These are phyloP conservation scores for Dryadomyces quercus-mongolicae DNA, from an alignment of 2,329 filamentous ascomycete species.

Conservation along the genomic window DNA sequence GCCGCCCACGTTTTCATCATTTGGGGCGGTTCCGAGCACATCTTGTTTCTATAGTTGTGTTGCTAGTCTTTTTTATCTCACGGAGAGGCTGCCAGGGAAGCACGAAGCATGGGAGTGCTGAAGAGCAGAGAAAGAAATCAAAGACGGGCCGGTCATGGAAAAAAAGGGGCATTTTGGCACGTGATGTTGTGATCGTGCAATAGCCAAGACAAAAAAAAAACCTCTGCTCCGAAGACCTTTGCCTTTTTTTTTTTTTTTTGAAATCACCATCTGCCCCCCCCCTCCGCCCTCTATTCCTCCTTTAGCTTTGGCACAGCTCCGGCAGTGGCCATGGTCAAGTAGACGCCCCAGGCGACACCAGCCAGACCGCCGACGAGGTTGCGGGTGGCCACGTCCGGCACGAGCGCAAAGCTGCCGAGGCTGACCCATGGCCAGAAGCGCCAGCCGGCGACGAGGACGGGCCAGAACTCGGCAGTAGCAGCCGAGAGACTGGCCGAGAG, in stretches of 20 bases:
- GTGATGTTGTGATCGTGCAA: background rate
- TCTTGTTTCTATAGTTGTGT: no score
- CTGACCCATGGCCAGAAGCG: constrained; percentile 60
- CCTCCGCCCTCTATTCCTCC: background rate
- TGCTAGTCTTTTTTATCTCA: no score
- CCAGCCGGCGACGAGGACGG: constrained; percentile 56
- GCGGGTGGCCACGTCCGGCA: constrained; percentile 52
- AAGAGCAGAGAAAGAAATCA: no score
- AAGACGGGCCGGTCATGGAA: no score
- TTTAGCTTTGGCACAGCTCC: background rate
- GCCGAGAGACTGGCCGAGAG: constrained; percentile 24
- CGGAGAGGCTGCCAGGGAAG: no score
- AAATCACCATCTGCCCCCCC: no score
- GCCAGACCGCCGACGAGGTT: constrained; percentile 55
- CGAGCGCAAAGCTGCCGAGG: constrained; percentile 50
- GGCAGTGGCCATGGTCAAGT: constrained; percentile 43
- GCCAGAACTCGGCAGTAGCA: constrained; percentile 45
- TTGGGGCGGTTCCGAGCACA: no score
- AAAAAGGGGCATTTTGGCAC: background rate
- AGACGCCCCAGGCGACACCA: constrained; percentile 59
- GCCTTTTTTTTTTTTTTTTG: no score
- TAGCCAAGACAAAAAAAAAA: no score
- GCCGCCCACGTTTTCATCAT: no score
- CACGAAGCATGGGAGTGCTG: no score
- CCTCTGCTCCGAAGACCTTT: no score